Percentiles rank a stretch among this genome's conserved stretches.
Conservation (phyloP, 1,139 yeast genomes). For the Magnusiomyces sp. region DNA sequence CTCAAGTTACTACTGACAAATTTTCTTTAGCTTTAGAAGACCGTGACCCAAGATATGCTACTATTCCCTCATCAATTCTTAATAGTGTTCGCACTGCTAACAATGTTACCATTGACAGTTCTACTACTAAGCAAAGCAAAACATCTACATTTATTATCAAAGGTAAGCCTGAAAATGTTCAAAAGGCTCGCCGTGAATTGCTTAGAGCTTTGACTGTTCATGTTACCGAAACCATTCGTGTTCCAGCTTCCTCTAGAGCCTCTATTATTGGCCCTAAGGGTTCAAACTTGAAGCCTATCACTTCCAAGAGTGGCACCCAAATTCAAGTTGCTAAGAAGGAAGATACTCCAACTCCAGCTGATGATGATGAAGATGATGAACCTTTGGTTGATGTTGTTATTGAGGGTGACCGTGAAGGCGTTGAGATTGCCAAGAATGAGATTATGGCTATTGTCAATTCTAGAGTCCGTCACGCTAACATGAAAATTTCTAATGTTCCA, state of each 20-base stretch:
- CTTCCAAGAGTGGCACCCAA: constrained; percentile 60
- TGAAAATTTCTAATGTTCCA: constrained; percentile 33
- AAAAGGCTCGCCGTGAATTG: constrained; percentile 66
- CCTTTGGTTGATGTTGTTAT: constrained; percentile 52
- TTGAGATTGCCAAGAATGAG: constrained; percentile 59
- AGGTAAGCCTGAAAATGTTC: constrained; percentile 65
- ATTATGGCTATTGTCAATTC: constrained; percentile 70
- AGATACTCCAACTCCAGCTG: constrained; percentile 21
- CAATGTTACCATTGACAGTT: constrained; percentile 57
- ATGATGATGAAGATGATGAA: constrained; percentile 41
- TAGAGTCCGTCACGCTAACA: constrained; percentile 37
- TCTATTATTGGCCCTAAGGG: constrained; percentile 89
- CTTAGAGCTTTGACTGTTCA: constrained; percentile 63
- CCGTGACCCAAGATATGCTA: constrained; percentile 11
- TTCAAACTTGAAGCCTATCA: constrained; percentile 68
- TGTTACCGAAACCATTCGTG: constrained; percentile 47
- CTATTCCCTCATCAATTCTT: constrained; percentile 13
- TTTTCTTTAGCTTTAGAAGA: constrained; percentile 11
- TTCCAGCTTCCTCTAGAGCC: constrained; percentile 76
- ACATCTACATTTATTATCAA: constrained; percentile 79
- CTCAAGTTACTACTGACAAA: constrained; percentile 8
- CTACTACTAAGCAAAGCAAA: constrained; percentile 67
- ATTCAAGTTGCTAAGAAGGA: constrained; percentile 59
- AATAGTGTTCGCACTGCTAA: constrained; percentile 10
- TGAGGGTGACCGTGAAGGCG: constrained; percentile 83